A percentile compares a stretch with the other conserved stretches of the same genome.
phyloP scores from a whole-genome alignment of 257 asterid genomes.

The Lantana camara region DNA sequence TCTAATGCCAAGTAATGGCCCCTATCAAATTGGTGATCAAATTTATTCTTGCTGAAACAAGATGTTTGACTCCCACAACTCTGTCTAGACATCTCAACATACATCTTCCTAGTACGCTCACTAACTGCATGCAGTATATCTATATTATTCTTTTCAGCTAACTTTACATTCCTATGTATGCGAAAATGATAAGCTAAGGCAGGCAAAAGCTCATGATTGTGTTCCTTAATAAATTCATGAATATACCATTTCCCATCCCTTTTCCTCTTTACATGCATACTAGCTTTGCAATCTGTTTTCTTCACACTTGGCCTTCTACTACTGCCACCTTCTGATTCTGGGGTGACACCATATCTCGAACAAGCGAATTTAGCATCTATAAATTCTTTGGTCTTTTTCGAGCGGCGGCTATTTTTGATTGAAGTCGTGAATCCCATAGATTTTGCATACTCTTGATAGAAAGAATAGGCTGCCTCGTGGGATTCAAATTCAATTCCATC shows the following conservation, averaged over 20 bases:
- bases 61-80: slow-evolving; percentile 46
- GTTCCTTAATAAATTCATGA: slow-evolving; percentile 88
- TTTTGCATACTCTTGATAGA: slow-evolving; percentile 95
- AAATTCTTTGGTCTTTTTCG: slow-evolving; percentile 93
- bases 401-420: slow-evolving; percentile 92
- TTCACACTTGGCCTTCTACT: slow-evolving; percentile 80
- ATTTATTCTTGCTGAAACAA: slow-evolving; percentile 45
- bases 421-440: slow-evolving; percentile 99
- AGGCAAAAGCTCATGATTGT: slow-evolving; percentile 95
- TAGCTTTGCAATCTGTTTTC: slow-evolving; percentile 94
- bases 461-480: slow-evolving; percentile 86
- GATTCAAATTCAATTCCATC: slow-evolving; percentile 91
- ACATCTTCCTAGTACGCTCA: slow-evolving; percentile 91
- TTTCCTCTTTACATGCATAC: slow-evolving; percentile 93
- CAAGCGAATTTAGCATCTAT: slow-evolving; percentile 97
- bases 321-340: slow-evolving; percentile 79
- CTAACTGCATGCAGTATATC: slow-evolving; percentile 94
- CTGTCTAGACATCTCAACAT: slow-evolving; percentile 94
- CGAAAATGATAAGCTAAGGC: slow-evolving; percentile 95
- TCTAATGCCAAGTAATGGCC: slow-evolving; percentile 69
- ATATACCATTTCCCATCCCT: slow-evolving; percentile 92
- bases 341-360: slow-evolving; percentile 91
- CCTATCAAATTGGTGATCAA: slow-evolving; percentile 57
- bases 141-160: slow-evolving; percentile 87
- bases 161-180: slow-evolving; percentile 80